Percentiles rank a stretch among this genome's conserved stretches.
Evolutionary conservation across 2,329 filamentous ascomycete genomes (phyloP).

Genomic region (Penicillium sp.): DNA sequence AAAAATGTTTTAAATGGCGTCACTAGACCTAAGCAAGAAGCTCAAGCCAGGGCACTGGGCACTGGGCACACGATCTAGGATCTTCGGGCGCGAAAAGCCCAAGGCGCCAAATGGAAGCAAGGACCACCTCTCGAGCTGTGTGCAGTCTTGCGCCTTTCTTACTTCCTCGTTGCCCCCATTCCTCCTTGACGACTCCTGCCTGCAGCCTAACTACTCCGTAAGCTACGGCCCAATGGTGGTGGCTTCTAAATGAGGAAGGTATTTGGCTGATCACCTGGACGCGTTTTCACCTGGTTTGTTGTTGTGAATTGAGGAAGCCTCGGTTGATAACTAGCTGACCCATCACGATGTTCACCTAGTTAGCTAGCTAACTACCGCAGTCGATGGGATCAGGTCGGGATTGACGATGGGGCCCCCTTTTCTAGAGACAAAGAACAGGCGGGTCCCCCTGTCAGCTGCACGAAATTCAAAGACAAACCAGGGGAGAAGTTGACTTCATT

Average conservation of each 20-base stretch:
- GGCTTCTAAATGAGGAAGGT: slow-evolving; percentile 25
- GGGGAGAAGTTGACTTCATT: not conserved
- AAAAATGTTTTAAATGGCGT: not conserved
- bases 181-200: slow-evolving; percentile 10
- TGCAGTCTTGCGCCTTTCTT: not conserved
- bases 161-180: not conserved
- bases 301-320: not conserved
- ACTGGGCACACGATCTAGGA: slow-evolving; percentile 18
- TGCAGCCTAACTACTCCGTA: slow-evolving; percentile 3
- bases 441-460: slow-evolving; percentile 27
- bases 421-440: slow-evolving; percentile 19
- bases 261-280: slow-evolving; percentile 21
- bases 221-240: slow-evolving; percentile 21
- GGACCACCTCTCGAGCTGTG: slow-evolving; percentile 29
- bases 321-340: not conserved
- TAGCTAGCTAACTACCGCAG: not conserved
- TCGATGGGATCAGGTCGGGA: not conserved
- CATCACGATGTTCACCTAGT: too few relatives aligned
- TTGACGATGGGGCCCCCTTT: slow-evolving; percentile 20
- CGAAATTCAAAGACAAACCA: slow-evolving; percentile 24
- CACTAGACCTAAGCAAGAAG: slow-evolving; percentile 10
- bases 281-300: slow-evolving; percentile 6
- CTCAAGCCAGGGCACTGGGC: not conserved
- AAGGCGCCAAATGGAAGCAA: slow-evolving; percentile 15
- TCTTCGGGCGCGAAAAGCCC: slow-evolving; percentile 18